Evolutionary conservation across 176 grass and related monocot species (phyloP).

Genomic region (Bromus sterilis): DNA sequence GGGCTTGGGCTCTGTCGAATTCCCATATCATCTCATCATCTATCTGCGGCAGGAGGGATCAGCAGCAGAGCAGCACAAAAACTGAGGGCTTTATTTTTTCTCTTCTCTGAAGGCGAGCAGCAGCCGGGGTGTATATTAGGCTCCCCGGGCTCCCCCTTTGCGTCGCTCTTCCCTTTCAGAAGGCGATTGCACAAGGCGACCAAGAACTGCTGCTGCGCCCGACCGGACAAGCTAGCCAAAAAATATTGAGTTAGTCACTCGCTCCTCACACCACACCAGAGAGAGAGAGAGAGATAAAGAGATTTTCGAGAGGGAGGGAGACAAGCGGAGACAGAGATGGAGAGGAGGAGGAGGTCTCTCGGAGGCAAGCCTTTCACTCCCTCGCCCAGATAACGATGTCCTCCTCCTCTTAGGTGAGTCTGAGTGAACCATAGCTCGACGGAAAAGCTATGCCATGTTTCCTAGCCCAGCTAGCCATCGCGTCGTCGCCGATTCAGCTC

Average conservation of each 20-base stretch:
- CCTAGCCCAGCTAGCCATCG: background rate
- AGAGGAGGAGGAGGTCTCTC: constrained; percentile 29
- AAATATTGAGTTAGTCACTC: constrained; percentile 58
- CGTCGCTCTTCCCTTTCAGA: constrained; percentile 75
- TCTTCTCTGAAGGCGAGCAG: background rate
- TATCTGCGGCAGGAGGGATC: constrained; percentile 18
- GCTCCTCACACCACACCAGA: too few relatives aligned
- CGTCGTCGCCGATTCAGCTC: background rate
- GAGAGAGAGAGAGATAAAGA: constrained; percentile 34
- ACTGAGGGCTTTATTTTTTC: constrained; percentile 28
- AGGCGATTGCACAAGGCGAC: constrained; percentile 82
- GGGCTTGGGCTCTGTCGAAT: constrained; percentile 37
- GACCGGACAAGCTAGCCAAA: constrained; percentile 46
- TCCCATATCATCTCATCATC: constrained; percentile 37
- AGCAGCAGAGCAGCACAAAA: constrained; percentile 18
- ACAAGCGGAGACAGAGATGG: constrained; percentile 48
- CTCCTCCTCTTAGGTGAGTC: constrained; percentile 46
- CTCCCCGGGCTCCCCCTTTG: constrained; percentile 19
- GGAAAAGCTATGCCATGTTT: background rate
- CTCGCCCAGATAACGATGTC: constrained; percentile 77
- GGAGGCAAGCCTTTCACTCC: constrained; percentile 55
- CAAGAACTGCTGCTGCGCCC: constrained; percentile 30
- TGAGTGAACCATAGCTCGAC: background rate
- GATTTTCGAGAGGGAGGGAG: constrained; percentile 41
- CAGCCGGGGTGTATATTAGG: constrained; percentile 33